Evolutionary conservation across 2,329 filamentous ascomycete genomes (phyloP).

Genomic region (Ceratocystis alfenasii): DNA sequence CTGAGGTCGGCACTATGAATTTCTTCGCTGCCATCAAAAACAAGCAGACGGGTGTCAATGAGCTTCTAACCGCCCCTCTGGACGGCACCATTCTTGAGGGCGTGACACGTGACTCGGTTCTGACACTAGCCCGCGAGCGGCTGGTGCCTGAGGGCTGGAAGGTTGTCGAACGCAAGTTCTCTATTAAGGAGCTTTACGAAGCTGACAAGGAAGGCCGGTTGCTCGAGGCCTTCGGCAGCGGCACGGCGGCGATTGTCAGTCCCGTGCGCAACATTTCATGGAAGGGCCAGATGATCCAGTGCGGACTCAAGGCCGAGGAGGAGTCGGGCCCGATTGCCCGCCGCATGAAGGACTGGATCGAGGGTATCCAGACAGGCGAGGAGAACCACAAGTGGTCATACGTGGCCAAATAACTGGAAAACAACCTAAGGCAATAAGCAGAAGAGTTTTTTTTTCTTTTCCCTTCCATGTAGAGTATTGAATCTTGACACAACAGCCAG

Average conservation of each 20-base stretch:
- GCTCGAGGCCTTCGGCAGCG: conserved; percentile 85
- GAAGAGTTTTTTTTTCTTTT: too few relatives aligned
- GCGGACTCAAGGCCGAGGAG: conserved; percentile 65
- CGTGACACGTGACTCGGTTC: conserved; percentile 82
- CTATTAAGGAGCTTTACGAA: conserved; percentile 73
- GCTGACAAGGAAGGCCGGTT: conserved; percentile 74
- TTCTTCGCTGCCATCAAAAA: conserved; percentile 79
- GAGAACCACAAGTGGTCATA: conserved; percentile 87
- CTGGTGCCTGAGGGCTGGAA: conserved; percentile 79
- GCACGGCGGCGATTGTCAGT: conserved; percentile 87
- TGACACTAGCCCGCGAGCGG: conserved; percentile 73
- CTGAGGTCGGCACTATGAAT: conserved; percentile 98
- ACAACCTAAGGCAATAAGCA: too few relatives aligned
- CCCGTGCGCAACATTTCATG: conserved; percentile 84
- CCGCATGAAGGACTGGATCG: conserved; percentile 93
- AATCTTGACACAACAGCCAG: too few relatives aligned
- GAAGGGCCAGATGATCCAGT: conserved; percentile 69
- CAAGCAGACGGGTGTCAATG: conserved; percentile 78
- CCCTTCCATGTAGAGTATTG: too few relatives aligned
- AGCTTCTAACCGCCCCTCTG: conserved; percentile 86
- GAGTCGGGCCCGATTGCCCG: conserved; percentile 80
- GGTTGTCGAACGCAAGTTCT: conserved; percentile 78
- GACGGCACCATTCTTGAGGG: conserved; percentile 95
- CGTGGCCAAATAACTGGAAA: conserved; percentile 28
- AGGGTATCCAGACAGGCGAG: conserved; percentile 88